A percentile compares a stretch with the other conserved stretches of the same genome.
Evolutionary conservation across 2,329 filamentous ascomycete genomes (phyloP).

Genomic region (Colletotrichum filicis): DNA sequence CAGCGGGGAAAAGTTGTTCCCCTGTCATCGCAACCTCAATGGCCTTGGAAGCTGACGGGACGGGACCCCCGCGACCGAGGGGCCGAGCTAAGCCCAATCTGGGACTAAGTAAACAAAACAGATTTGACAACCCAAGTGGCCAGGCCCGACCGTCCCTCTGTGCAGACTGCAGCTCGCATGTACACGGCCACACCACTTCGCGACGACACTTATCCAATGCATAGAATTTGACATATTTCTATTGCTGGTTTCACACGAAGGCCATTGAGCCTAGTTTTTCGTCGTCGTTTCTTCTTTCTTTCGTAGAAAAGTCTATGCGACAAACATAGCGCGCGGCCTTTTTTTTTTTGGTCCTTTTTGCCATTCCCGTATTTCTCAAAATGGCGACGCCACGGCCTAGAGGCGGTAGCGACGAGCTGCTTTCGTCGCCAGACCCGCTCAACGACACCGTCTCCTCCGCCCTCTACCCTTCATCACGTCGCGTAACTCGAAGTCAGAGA

Average conservation of each 20-base stretch:
- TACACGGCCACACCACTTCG: slow-evolving; percentile 21
- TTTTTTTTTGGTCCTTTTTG: background rate
- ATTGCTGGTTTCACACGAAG: slow-evolving; percentile 18
- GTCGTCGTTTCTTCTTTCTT: slow-evolving; percentile 6
- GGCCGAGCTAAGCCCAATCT: background rate
- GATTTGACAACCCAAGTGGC: slow-evolving; percentile 12
- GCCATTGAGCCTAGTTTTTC: slow-evolving; percentile 11
- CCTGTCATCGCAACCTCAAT: slow-evolving; percentile 1
- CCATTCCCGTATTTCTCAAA: slow-evolving; percentile 37
- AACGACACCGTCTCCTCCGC: slow-evolving; percentile 51
- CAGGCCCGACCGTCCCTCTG: background rate
- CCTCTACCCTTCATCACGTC: slow-evolving; percentile 46
- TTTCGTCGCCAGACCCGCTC: slow-evolving; percentile 64
- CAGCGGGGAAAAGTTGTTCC: slow-evolving; percentile 31
- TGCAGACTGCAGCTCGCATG: slow-evolving; percentile 5
- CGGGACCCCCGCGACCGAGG: background rate
- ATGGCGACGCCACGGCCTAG: slow-evolving; percentile 44
- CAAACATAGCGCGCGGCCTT: slow-evolving; percentile 15
- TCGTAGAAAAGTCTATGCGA: slow-evolving; percentile 11
- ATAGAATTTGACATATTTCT: slow-evolving; percentile 17
- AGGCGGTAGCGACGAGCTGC: slow-evolving; percentile 50
- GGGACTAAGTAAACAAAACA: slow-evolving; percentile 35
- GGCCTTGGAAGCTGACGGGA: too few species aligned
- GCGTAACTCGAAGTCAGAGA: slow-evolving; percentile 55
- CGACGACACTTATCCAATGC: slow-evolving; percentile 27